Evolutionary conservation across 495 filamentous ascomycete genomes (phyloP).

Genomic region (Penicillium parvum): DNA sequence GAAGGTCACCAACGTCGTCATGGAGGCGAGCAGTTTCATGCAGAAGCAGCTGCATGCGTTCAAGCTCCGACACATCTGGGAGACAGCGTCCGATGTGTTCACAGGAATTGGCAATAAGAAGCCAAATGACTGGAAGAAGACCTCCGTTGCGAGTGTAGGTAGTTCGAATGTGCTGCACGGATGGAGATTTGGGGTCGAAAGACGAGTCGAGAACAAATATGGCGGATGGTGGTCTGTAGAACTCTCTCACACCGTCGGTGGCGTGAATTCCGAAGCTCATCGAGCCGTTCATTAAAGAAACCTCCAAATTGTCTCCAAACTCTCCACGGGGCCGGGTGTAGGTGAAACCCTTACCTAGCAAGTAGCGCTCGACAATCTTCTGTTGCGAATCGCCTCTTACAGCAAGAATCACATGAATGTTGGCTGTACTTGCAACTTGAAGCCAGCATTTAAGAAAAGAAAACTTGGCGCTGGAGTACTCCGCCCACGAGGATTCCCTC

Average conservation of each 20-base stretch:
- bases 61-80: constrained; percentile 33
- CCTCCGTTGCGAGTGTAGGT: constrained; percentile 38
- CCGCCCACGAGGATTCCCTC: constrained; percentile 51
- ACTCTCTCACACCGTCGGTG: constrained; percentile 32
- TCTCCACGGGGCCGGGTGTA: constrained; percentile 42
- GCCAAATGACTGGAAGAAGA: constrained; percentile 47
- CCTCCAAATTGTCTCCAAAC: constrained; percentile 31
- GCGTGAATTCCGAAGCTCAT: constrained; percentile 49
- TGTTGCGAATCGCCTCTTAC: constrained; percentile 39
- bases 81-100: constrained; percentile 55
- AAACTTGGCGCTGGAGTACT: constrained; percentile 55
- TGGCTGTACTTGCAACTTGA: constrained; percentile 32
- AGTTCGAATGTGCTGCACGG: constrained; percentile 40
- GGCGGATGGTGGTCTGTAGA: constrained; percentile 43
- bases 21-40: constrained; percentile 37
- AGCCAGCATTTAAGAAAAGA: constrained; percentile 51
- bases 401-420: constrained; percentile 47
- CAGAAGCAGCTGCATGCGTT: constrained; percentile 38
- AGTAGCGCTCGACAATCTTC: constrained; percentile 49
- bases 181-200: constrained; percentile 37
- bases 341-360: constrained; percentile 43
- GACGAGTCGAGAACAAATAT: constrained; percentile 52
- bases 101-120: constrained; percentile 50
- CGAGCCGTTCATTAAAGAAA: constrained; percentile 33
- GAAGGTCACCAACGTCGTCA: constrained; percentile 45